Conservation (phyloP, 1,139 yeast species). For the Blastobotrys serpentis region DNA sequence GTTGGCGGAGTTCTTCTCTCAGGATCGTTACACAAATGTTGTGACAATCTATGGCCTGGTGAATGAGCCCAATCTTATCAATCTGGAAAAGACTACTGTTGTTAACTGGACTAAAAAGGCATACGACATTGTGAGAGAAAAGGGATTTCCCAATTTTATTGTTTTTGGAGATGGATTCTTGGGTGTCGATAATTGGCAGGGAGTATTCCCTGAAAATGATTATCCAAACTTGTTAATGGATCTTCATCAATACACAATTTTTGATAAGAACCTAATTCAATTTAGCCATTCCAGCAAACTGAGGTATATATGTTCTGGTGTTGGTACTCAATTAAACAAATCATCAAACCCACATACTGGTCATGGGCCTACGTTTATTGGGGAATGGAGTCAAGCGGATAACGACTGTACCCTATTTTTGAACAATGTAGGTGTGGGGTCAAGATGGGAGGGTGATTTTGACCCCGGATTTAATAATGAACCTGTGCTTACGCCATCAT, state of each 20-base stretch:
- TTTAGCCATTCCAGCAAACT: constrained; percentile 52
- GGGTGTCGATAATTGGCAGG: constrained; percentile 37
- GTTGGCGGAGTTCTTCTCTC: constrained; percentile 63
- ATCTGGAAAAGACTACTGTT: constrained; percentile 30
- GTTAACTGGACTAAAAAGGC: constrained; percentile 38
- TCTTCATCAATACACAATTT: constrained; percentile 63
- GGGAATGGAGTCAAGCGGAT: constrained; percentile 90
- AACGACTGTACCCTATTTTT: constrained; percentile 90
- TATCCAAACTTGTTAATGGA: constrained; percentile 69
- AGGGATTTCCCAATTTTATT: constrained; percentile 33
- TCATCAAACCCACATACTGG: constrained; percentile 52
- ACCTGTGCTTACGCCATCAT: constrained; percentile 31
- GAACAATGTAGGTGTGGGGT: constrained; percentile 85
- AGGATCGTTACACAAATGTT: constrained; percentile 59
- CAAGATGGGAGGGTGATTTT: constrained; percentile 67
- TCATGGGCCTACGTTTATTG: constrained; percentile 65
- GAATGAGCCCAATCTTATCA: constrained; percentile 46
- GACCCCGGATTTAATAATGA: constrained; percentile 27
- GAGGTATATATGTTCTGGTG: constrained; percentile 42
- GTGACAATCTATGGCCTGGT: constrained; percentile 77
- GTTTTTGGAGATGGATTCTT: constrained; percentile 40
- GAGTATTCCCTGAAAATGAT: constrained; percentile 42
- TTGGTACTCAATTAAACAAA: constrained; percentile 49
- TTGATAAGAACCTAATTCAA: constrained; percentile 53
- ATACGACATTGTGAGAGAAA: constrained; percentile 33